Percentiles rank a stretch among this genome's conserved stretches.
These are phyloP conservation scores for Boletus semigastroideus DNA, from an alignment of 1,284 basidiomycete species.

Conservation along the genomic window DNA sequence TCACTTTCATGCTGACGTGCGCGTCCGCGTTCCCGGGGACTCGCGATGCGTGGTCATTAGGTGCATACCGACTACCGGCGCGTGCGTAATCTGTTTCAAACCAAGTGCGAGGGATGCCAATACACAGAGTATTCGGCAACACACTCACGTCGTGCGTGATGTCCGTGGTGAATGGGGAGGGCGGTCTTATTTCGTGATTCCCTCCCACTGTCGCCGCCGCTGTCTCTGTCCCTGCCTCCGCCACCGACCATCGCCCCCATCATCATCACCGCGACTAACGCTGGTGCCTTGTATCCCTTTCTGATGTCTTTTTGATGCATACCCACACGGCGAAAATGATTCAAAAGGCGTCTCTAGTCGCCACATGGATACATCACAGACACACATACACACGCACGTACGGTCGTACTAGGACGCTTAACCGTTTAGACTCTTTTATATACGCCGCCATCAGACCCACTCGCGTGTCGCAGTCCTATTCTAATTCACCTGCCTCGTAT, in stretches of 20 bases:
- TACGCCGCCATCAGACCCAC: too few species aligned
- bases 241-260: constrained; percentile 1
- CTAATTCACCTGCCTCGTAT: background rate
- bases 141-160: constrained; percentile 23
- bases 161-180: constrained; percentile 11
- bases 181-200: background rate
- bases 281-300: constrained; percentile 5
- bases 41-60: constrained; percentile 23
- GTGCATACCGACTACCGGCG: constrained; percentile 40
- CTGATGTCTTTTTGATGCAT: background rate
- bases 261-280: background rate
- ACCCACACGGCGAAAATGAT: background rate
- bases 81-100: constrained; percentile 50
- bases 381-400: too few species aligned
- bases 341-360: background rate
- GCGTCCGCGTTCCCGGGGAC: background rate
- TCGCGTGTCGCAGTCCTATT: too few species aligned
- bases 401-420: too few species aligned
- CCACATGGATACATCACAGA: too few species aligned
- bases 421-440: too few species aligned
- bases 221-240: constrained; percentile 4
- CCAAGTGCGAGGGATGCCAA: constrained; percentile 48
- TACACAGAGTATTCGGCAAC: constrained; percentile 24
- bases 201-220: background rate
- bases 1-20: background rate